phyloP scores from a whole-genome alignment of 176 grass and related monocot species.

The sorghum (Sorghum bicolor) region DNA sequence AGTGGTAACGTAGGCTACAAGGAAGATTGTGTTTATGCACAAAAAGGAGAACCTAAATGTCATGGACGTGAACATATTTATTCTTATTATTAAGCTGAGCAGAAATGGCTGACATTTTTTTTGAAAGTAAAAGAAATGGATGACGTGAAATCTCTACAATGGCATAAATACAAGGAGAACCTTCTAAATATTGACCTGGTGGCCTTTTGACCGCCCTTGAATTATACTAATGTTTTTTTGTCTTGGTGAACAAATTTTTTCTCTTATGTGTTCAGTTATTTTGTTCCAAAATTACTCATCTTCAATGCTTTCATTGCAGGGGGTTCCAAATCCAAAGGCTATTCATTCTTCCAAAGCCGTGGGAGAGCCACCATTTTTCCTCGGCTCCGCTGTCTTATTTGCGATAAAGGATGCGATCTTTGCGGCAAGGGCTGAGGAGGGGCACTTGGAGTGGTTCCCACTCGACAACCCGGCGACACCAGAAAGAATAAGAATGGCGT shows the following conservation, averaged over 20 bases:
- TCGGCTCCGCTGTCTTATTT: constrained; percentile 71
- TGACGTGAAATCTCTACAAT: background rate
- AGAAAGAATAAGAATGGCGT: constrained; percentile 93
- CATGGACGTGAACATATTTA: background rate
- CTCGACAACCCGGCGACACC: constrained; percentile 88
- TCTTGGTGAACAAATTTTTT: background rate
- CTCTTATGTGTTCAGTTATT: background rate
- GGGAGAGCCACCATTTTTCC: constrained; percentile 93
- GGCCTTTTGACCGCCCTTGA: background rate
- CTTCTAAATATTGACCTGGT: background rate
- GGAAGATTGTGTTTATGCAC: background rate
- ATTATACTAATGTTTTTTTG: background rate
- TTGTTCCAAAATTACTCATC: background rate
- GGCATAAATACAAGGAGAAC: background rate
- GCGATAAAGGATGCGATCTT: constrained; percentile 86
- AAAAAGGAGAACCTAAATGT: background rate
- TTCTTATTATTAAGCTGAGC: background rate
- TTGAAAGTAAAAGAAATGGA: too few relatives aligned
- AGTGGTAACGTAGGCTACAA: too few relatives aligned
- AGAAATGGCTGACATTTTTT: background rate
- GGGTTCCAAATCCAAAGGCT: constrained; percentile 66
- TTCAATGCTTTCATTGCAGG: constrained; percentile 35
- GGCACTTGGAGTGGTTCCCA: constrained; percentile 70
- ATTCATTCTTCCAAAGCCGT: constrained; percentile 96
- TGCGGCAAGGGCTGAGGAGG: constrained; percentile 66